phyloP scores from a whole-genome alignment of 495 filamentous ascomycete species.

The Xylaria curta region DNA sequence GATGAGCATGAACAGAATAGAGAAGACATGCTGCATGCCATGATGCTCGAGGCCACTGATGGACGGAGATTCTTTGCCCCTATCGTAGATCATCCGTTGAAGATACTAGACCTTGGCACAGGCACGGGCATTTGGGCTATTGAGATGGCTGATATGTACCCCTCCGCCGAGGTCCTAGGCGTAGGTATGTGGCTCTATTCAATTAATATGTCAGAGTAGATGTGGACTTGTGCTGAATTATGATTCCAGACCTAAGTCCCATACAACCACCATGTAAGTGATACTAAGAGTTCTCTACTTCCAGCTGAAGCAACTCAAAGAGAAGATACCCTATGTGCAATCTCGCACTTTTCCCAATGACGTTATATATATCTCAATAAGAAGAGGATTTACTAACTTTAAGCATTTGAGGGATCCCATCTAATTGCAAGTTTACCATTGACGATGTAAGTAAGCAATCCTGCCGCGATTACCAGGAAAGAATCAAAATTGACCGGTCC shows the following conservation, averaged over 20 bases:
- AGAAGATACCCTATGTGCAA: background rate
- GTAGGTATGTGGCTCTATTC: conserved; percentile 37
- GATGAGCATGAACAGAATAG: conserved; percentile 37
- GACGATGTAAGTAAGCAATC: conserved; percentile 56
- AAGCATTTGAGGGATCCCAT: conserved; percentile 49
- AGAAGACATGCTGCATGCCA: conserved; percentile 61
- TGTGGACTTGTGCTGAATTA: conserved; percentile 36
- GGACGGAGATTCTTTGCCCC: conserved; percentile 60
- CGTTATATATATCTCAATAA: background rate
- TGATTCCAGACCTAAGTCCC: conserved; percentile 63
- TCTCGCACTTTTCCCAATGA: background rate
- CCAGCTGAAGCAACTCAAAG: background rate
- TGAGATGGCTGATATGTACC: conserved; percentile 55
- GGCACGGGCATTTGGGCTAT: conserved; percentile 69
- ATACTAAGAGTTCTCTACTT: no score
- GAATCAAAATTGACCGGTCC: background rate
- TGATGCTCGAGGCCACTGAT: conserved; percentile 56
- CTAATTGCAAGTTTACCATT: conserved; percentile 66
- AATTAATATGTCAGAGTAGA: background rate
- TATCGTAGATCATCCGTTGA: conserved; percentile 49
- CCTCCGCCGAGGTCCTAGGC: conserved; percentile 61
- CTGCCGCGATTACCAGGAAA: background rate
- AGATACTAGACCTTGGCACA: conserved; percentile 67
- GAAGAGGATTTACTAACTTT: background rate
- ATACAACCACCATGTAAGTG: conserved; percentile 57